Conservation (phyloP, 129 eudicot species). For the Saussurea involucrata region DNA sequence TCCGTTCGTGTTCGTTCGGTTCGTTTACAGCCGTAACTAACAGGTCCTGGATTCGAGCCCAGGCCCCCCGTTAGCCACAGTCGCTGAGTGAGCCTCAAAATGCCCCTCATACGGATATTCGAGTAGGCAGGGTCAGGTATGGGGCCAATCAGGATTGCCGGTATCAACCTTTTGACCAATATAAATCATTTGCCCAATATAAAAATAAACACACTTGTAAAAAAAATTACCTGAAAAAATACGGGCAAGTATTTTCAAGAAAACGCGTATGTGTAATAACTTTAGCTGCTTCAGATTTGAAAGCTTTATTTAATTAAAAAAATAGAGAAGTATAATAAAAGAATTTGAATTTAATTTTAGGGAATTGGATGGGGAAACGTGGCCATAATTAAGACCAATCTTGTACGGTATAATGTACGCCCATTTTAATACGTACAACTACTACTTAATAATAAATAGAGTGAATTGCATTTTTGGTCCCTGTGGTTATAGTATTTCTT, state of each 20-base stretch:
- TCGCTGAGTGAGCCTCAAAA: too few relatives aligned
- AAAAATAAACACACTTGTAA: not conserved
- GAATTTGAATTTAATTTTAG: slow-evolving; percentile 8
- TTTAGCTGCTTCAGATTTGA: not conserved
- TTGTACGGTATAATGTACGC: slow-evolving; percentile 39
- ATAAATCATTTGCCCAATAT: too few relatives aligned
- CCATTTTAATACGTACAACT: slow-evolving; percentile 23
- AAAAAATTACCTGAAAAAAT: not conserved
- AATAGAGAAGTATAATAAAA: not conserved
- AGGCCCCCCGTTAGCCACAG: too few relatives aligned
- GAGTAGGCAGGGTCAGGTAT: too few relatives aligned
- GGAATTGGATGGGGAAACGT: slow-evolving; percentile 32
- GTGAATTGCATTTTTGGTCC: too few relatives aligned
- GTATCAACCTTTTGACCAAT: too few relatives aligned
- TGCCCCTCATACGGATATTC: too few relatives aligned
- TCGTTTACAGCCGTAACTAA: too few relatives aligned
- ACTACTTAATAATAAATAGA: not conserved
- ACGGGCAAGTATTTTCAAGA: not conserved
- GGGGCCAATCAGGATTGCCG: too few relatives aligned
- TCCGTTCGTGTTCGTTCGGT: too few relatives aligned
- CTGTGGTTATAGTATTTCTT: too few relatives aligned
- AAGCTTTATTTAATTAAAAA: not conserved
- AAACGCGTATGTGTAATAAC: not conserved
- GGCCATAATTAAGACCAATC: slow-evolving; percentile 40
- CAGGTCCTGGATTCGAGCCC: too few relatives aligned